Evolutionary conservation across 345 rosid genomes (phyloP).

Genomic region (Eutrema japonicum): DNA sequence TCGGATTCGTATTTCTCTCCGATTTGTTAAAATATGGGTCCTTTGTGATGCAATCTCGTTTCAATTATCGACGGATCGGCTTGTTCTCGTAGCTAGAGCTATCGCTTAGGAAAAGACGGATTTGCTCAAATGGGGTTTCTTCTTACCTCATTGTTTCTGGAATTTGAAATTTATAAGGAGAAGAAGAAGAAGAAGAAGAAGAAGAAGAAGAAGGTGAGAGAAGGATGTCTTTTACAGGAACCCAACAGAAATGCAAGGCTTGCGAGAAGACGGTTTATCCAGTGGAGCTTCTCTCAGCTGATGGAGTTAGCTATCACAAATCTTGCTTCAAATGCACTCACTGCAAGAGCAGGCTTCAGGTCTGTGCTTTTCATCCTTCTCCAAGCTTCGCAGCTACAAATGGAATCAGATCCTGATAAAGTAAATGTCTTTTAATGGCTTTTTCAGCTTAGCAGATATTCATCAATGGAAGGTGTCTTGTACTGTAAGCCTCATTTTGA

Average conservation of each 20-base stretch:
- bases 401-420: slow-evolving; percentile 16
- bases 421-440: slow-evolving; percentile 9
- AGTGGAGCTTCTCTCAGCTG: slow-evolving; percentile 71
- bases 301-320: slow-evolving; percentile 80
- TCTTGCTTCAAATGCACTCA: slow-evolving; percentile 90
- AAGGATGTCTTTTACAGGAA: slow-evolving; percentile 62
- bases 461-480: slow-evolving; percentile 71
- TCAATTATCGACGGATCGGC: slow-evolving; percentile 12
- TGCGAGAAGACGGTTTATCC: slow-evolving; percentile 80
- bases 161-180: background rate
- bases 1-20: slow-evolving; percentile 3
- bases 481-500: slow-evolving; percentile 91
- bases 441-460: slow-evolving; percentile 67
- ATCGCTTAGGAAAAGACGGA: no score
- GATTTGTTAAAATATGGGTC: background rate
- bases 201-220: slow-evolving; percentile 4
- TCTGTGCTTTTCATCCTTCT: slow-evolving; percentile 22
- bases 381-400: background rate
- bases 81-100: background rate
- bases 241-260: slow-evolving; percentile 77
- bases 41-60: background rate
- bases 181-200: background rate
- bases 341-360: slow-evolving; percentile 82
- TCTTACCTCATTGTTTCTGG: slow-evolving; percentile 8
- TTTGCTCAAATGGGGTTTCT: background rate